Base-by-base conservation (phyloP, 2,329 filamentous ascomycete species). In the Aspergillus udagawae region DNA sequence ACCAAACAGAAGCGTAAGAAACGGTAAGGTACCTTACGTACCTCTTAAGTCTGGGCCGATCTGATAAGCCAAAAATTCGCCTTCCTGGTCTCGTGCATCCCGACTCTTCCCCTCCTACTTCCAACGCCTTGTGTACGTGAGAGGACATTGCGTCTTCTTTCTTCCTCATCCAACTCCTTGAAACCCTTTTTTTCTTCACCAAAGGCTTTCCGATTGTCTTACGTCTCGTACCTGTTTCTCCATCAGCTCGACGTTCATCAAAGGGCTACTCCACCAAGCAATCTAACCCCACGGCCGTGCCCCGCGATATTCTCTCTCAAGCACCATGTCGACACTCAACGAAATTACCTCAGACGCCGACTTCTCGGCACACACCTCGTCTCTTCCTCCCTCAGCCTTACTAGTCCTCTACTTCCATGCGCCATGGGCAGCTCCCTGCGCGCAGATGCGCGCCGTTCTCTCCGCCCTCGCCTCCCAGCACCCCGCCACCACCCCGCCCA, bases 381-480 rank as follows among this genome's bases (percentile, higher is more conserved):
- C 85, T 45, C 81, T 92, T 14, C 84, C 90, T 10, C 71, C 87
- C 1, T 83, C 86, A 17, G 85, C 89, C 17, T 85, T 97, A 59
- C 82, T 93, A 61, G 82, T 97, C 70, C 85, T 96, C 71, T 97
- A 92, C 73, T 99, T 99, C 82, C 90, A 97, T 75, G 92, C 94
- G 21, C 90, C 92, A 64, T 99, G 94, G 94, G 94, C 94, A 29
- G 92, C 92, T 58, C 94, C 94, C 49, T 97, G 94, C 81, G 87
- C 90, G 62, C 92, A 97, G 77, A 97, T 97, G 92, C 86, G 85
- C 65, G 89, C 87, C 52, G 89, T 97, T 66, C 85, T 99, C 63
- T 82, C 85, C 70, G 89, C 91, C 23, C 89, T 99, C 63, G 92
- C 93, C 63, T 86, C 86, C 69, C 91, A 92, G 73, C 96, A 96